A percentile compares a stretch with the other conserved stretches of the same genome.
Conservation (phyloP, 2,329 filamentous ascomycete genomes). For the Xylaria sp. region DNA sequence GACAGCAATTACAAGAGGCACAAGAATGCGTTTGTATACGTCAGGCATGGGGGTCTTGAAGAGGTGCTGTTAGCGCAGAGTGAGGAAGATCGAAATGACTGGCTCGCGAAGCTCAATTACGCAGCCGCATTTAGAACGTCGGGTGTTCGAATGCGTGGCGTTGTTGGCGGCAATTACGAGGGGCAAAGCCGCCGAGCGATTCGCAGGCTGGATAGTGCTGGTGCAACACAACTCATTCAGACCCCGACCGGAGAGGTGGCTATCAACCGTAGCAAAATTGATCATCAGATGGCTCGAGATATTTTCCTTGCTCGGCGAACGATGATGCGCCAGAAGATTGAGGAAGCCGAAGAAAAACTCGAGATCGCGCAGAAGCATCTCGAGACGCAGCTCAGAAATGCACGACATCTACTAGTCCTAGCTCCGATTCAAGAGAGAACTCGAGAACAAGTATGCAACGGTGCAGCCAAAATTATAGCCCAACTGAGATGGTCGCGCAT, state of each 20-base stretch:
- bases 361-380: constrained; percentile 78
- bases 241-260: constrained; percentile 79
- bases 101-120: constrained; percentile 95
- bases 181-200: constrained; percentile 80
- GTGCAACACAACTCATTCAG: constrained; percentile 68
- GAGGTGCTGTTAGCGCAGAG: constrained; percentile 91
- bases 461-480: constrained; percentile 84
- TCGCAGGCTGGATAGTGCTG: constrained; percentile 74
- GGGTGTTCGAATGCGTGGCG: constrained; percentile 88
- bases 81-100: constrained; percentile 94
- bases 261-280: constrained; percentile 77
- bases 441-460: constrained; percentile 84
- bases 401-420: constrained; percentile 86
- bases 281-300: constrained; percentile 85
- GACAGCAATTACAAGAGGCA: constrained; percentile 92
- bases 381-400: constrained; percentile 85
- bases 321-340: constrained; percentile 84
- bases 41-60: constrained; percentile 85
- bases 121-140: constrained; percentile 93
- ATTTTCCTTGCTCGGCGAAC: constrained; percentile 84
- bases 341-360: constrained; percentile 83
- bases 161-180: constrained; percentile 86
- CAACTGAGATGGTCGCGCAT: constrained; percentile 94
- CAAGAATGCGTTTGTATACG: constrained; percentile 93
- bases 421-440: constrained; percentile 93